Evolutionary conservation across 805 yeast genomes (phyloP).

Genomic region (Candida adriatica): DNA sequence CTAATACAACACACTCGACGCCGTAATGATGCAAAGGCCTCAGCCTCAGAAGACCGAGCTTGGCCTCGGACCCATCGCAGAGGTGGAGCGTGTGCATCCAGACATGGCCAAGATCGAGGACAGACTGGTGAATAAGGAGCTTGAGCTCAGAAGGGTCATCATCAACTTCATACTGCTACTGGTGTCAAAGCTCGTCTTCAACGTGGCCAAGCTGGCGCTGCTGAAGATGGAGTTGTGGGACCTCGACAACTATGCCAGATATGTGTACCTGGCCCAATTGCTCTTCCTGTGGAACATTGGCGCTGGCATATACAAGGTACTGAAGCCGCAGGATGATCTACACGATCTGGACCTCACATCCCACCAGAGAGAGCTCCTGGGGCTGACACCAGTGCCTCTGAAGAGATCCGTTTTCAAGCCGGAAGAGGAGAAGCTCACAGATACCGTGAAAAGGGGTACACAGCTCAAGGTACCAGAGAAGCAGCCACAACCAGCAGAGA

Average conservation of each 20-base stretch:
- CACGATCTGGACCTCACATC: conserved; percentile 27
- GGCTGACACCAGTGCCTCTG: conserved; percentile 19
- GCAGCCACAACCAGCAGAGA: conserved; percentile 19
- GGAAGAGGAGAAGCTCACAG: conserved; percentile 20
- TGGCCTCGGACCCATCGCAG: no score
- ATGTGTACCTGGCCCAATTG: conserved; percentile 17
- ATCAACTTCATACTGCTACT: conserved; percentile 27
- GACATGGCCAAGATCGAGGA: conserved; percentile 7
- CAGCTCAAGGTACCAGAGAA: background rate
- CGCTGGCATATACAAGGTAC: conserved; percentile 25
- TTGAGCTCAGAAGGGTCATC: conserved; percentile 28
- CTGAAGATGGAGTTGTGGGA: conserved; percentile 10
- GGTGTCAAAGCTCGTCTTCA: conserved; percentile 23
- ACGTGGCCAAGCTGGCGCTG: conserved; percentile 15
- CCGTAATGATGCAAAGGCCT: no score
- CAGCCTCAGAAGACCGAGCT: no score
- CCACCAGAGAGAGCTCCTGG: conserved; percentile 29
- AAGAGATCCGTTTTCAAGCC: conserved; percentile 5
- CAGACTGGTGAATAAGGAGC: conserved; percentile 32
- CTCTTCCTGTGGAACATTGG: conserved; percentile 26
- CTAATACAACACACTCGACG: background rate
- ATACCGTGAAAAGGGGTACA: background rate
- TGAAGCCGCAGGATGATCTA: conserved; percentile 25
- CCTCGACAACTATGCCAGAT: conserved; percentile 1
- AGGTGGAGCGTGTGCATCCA: conserved; percentile 12